Percentiles rank a stretch among this genome's conserved stretches.
Conservation (phyloP, 2,329 filamentous ascomycete genomes). For the Clarireedia homoeocarpa region DNA sequence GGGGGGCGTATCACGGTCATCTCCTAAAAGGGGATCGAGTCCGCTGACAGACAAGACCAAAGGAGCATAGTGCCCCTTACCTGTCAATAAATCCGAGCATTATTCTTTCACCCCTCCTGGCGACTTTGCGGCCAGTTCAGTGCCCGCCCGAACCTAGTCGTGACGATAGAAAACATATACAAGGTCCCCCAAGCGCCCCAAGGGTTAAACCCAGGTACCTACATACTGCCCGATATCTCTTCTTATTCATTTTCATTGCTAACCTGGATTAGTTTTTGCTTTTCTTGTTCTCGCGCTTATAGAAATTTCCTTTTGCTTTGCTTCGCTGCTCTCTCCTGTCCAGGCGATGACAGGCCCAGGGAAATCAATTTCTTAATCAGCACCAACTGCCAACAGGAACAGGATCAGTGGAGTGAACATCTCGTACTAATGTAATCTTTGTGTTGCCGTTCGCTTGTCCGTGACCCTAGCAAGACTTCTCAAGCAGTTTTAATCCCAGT, state of each 20-base stretch:
- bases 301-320: not conserved
- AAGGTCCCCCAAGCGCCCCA: slow-evolving; percentile 11
- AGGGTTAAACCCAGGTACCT: slow-evolving; percentile 4
- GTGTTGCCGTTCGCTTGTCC: not conserved
- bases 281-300: slow-evolving; percentile 12
- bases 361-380: slow-evolving; percentile 20
- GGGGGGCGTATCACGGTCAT: slow-evolving; percentile 19
- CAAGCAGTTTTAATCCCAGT: not conserved
- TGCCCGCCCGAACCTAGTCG: too few species aligned
- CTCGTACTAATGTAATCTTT: too few species aligned
- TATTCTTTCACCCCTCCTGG: too few species aligned
- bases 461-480: not conserved
- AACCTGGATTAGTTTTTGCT: not conserved
- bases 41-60: slow-evolving; percentile 18
- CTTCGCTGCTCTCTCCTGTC: slow-evolving; percentile 4
- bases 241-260: slow-evolving; percentile 1
- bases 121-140: too few species aligned
- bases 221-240: not conserved
- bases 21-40: slow-evolving; percentile 17
- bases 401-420: too few species aligned
- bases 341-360: too few species aligned
- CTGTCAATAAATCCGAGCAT: slow-evolving; percentile 18
- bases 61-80: slow-evolving; percentile 17
- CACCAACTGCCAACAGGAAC: slow-evolving; percentile 2
- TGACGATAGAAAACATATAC: slow-evolving; percentile 6